Conservation (phyloP, 352 stramenopile genomes). For the Plasmopara muralis region DNA sequence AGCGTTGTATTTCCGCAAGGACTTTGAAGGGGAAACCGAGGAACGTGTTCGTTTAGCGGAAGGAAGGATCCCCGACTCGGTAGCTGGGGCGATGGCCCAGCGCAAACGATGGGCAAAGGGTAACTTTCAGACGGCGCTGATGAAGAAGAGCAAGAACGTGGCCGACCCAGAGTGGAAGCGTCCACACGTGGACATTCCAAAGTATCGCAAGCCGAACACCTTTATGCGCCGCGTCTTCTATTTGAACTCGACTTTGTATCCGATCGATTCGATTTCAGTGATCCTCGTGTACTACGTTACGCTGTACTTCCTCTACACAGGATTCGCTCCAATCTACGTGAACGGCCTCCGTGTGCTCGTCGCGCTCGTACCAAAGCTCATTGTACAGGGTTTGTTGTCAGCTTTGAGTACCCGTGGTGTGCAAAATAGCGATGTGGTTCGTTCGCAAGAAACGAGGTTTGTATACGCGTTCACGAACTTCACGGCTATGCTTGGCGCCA, state of each 20-base stretch:
- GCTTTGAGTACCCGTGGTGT: conserved; percentile 70
- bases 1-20: conserved; percentile 81
- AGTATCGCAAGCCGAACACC: conserved; percentile 74
- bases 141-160: conserved; percentile 78
- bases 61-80: conserved; percentile 73
- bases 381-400: conserved; percentile 66
- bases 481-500: conserved; percentile 59
- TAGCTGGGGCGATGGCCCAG: conserved; percentile 67
- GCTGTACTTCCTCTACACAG: conserved; percentile 82
- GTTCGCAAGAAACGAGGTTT: conserved; percentile 73
- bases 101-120: conserved; percentile 81
- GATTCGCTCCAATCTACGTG: conserved; percentile 77
- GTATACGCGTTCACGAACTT: conserved; percentile 81
- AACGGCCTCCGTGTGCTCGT: conserved; percentile 60
- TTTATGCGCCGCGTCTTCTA: conserved; percentile 85
- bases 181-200: conserved; percentile 59
- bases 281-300: conserved; percentile 84
- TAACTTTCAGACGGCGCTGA: conserved; percentile 77
- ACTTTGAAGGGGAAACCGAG: conserved; percentile 70
- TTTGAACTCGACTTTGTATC: conserved; percentile 77
- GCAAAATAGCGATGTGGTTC: conserved; percentile 76
- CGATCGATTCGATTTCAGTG: conserved; percentile 63
- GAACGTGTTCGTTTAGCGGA: conserved; percentile 77
- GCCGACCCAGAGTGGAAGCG: conserved; percentile 76
- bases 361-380: conserved; percentile 64